Base-by-base conservation (phyloP, 345 rosid species). In the Theobroma cacao region DNA sequence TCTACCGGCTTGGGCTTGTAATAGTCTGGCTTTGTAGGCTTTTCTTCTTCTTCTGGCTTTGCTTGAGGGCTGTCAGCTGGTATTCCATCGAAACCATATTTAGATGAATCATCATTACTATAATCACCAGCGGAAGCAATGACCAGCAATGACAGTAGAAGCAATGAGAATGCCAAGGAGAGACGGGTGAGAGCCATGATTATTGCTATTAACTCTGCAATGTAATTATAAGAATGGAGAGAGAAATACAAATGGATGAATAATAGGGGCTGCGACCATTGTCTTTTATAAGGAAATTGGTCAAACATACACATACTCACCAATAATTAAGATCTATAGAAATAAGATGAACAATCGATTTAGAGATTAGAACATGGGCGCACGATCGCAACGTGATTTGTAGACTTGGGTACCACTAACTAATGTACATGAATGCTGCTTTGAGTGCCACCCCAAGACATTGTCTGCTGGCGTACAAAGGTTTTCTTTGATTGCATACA, bases 171-270 rank as follows among this genome's bases (percentile, higher is more conserved):
- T 8, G 58, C 8, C 18, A 75, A 75, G 65, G 70, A 53, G 40
- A 65, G 69, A n/a, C 59, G 72, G 17, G n/a, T 18, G 47, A 61
- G 48, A 69, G 79, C 79, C 83, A 75, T 61, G 31, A 33, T 1
- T 9, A 3, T n/a, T 36, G 0, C 3, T 65, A 4, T 11, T 0
- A 7, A 17, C 3, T 63, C 24, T 30, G 52, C 38, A 34, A 18
- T 11, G 60, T 3, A 24, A 12, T 10, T 10, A 59, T 3, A 31
- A 2, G 67, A 72, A 26, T 11, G 6, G n/a, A 33, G 26, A 52
- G 52, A 24, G 61, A 10, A 41, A 9, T 8, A 40, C 1, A 20
- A 33, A 41, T n/a, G 58, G 55, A 64, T 36, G 70, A 53, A 36
- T 41, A 2, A 13, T 14, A 33, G 30, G 62, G 64, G 59, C 72